Evolutionary conservation across 2,329 filamentous ascomycete genomes (phyloP).

Genomic region (Alternaria gansuensis): DNA sequence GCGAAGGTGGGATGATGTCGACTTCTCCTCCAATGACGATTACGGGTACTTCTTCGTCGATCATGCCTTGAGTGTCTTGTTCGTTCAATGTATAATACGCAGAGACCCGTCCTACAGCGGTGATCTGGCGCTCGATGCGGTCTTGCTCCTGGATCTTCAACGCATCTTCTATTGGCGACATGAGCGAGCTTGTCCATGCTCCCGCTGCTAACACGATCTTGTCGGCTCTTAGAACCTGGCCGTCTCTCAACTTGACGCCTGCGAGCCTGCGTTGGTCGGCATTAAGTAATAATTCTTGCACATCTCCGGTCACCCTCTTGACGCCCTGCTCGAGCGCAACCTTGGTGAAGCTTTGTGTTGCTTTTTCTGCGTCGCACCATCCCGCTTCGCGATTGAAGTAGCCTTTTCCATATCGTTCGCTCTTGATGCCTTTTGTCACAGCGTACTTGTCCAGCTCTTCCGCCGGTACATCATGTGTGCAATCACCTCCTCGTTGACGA

Average conservation of each 20-base stretch:
- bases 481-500: slow-evolving; percentile 52
- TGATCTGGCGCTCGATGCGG: slow-evolving; percentile 62
- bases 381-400: slow-evolving; percentile 63
- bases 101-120: slow-evolving; percentile 67
- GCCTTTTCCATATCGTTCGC: slow-evolving; percentile 42
- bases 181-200: slow-evolving; percentile 64
- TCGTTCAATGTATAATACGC: slow-evolving; percentile 65
- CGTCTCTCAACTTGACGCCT: slow-evolving; percentile 62
- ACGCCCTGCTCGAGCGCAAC: slow-evolving; percentile 58
- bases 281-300: slow-evolving; percentile 56
- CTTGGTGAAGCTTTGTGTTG: slow-evolving; percentile 57
- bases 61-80: slow-evolving; percentile 55
- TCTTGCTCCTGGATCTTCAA: slow-evolving; percentile 56
- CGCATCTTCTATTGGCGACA: slow-evolving; percentile 60
- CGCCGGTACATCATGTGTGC: slow-evolving; percentile 51
- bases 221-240: slow-evolving; percentile 60
- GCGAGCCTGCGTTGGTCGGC: slow-evolving; percentile 39
- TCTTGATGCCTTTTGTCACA: slow-evolving; percentile 45
- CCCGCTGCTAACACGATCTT: slow-evolving; percentile 66
- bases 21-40: slow-evolving; percentile 60
- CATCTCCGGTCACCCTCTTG: slow-evolving; percentile 56
- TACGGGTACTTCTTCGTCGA: slow-evolving; percentile 63
- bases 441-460: slow-evolving; percentile 56
- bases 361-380: slow-evolving; percentile 62
- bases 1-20: slow-evolving; percentile 61